A percentile compares a stretch with the other conserved stretches of the same genome.
These are phyloP conservation scores for Diaporthe citrichinensis DNA, from an alignment of 2,329 filamentous ascomycete species.

Conservation along the genomic window DNA sequence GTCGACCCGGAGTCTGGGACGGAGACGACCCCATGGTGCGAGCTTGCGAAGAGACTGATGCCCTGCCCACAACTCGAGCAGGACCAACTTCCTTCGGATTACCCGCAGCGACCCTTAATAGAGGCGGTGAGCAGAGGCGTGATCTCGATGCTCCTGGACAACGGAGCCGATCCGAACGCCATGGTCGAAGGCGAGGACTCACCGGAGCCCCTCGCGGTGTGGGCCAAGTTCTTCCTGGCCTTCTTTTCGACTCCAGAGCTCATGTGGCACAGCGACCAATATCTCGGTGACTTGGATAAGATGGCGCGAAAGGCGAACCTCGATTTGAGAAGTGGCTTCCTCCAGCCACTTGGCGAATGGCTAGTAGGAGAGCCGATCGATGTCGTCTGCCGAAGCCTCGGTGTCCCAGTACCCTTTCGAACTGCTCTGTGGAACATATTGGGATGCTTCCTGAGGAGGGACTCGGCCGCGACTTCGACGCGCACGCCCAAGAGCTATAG, in stretches of 20 bases:
- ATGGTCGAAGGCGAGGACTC: slow-evolving; percentile 10
- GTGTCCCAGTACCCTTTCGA: background rate
- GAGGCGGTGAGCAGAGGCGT: slow-evolving; percentile 4
- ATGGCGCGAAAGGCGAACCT: background rate
- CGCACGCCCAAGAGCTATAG: slow-evolving; percentile 11
- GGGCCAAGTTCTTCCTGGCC: slow-evolving; percentile 12
- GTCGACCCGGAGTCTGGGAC: background rate
- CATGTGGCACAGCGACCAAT: background rate
- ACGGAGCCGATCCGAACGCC: background rate
- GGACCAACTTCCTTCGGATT: background rate
- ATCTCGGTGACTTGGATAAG: background rate
- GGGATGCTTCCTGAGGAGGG: background rate
- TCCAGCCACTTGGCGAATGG: slow-evolving; percentile 6
- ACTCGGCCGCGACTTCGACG: background rate
- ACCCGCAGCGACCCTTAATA: background rate
- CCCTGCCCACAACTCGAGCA: slow-evolving; percentile 6
- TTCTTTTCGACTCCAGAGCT: background rate
- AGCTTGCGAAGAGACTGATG: slow-evolving; percentile 2
- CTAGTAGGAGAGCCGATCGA: slow-evolving; percentile 10
- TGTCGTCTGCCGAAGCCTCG: slow-evolving; percentile 10
- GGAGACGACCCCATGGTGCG: background rate
- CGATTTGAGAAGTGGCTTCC: background rate
- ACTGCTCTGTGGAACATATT: background rate
- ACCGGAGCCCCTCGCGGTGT: background rate
- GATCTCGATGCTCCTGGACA: background rate